phyloP scores from a whole-genome alignment of 768 basidiomycete genomes.

The Tubosaeta sp. region DNA sequence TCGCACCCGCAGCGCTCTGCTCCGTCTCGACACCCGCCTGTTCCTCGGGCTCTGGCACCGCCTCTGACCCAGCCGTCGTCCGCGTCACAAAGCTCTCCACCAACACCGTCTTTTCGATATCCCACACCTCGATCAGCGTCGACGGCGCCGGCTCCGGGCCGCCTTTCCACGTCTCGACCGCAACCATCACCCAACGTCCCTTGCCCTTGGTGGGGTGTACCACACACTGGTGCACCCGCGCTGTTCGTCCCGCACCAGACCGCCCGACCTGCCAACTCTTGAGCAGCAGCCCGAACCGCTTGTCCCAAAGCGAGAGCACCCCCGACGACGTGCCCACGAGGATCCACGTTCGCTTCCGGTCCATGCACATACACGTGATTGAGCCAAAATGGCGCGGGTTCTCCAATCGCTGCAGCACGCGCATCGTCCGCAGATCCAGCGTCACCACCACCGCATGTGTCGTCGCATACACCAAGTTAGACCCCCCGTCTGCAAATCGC shows the following conservation, averaged over 20 bases:
- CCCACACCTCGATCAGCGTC: slow-evolving; percentile 81
- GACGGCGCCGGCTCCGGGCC: slow-evolving; percentile 40
- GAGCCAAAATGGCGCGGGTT: slow-evolving; percentile 85
- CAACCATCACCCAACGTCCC: slow-evolving; percentile 88
- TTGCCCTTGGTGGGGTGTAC: slow-evolving; percentile 85
- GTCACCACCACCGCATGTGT: slow-evolving; percentile 71
- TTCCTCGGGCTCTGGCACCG: slow-evolving; percentile 51
- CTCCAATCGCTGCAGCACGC: slow-evolving; percentile 67
- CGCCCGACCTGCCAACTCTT: slow-evolving; percentile 81
- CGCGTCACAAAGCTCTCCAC: slow-evolving; percentile 78
- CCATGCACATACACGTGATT: slow-evolving; percentile 80
- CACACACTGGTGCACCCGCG: slow-evolving; percentile 66
- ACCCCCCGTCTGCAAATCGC: slow-evolving; percentile 54
- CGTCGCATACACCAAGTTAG: slow-evolving; percentile 83
- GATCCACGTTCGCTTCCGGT: slow-evolving; percentile 83
- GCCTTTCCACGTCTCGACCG: slow-evolving; percentile 52
- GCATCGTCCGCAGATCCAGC: slow-evolving; percentile 85
- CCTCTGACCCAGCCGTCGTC: slow-evolving; percentile 42
- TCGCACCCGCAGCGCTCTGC: slow-evolving; percentile 63
- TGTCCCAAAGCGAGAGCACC: slow-evolving; percentile 88
- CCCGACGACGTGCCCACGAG: slow-evolving; percentile 85
- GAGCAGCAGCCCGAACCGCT: slow-evolving; percentile 85
- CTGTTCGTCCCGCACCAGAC: slow-evolving; percentile 46
- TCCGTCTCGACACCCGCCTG: slow-evolving; percentile 53
- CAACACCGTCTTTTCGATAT: slow-evolving; percentile 74